Evolutionary conservation across 345 rosid species (phyloP).

Genomic region (Ricinus communis): DNA sequence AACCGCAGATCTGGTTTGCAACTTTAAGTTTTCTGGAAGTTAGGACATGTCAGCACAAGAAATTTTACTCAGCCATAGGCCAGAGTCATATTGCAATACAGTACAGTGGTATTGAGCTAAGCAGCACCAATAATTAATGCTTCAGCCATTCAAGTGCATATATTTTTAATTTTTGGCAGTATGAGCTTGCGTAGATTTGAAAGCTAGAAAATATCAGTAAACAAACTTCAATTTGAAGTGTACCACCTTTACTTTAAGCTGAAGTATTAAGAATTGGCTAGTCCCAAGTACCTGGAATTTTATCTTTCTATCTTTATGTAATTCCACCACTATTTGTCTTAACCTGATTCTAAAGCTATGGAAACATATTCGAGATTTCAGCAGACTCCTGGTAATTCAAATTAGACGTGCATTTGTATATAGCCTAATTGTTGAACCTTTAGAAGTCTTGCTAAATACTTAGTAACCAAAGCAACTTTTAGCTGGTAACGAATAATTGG

Average conservation of each 20-base stretch:
- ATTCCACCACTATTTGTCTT: background rate
- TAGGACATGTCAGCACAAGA: too few species aligned
- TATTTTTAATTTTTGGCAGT: background rate
- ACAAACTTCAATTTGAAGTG: background rate
- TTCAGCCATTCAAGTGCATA: background rate
- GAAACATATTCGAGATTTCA: background rate
- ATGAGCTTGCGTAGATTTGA: background rate
- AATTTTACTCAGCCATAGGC: too few species aligned
- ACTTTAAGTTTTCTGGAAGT: too few species aligned
- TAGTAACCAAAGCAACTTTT: background rate
- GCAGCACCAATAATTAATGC: too few species aligned
- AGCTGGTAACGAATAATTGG: background rate
- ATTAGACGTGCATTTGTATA: background rate
- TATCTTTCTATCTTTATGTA: background rate
- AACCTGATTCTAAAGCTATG: background rate
- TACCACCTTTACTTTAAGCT: background rate
- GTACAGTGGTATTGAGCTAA: too few species aligned
- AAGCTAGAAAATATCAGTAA: background rate
- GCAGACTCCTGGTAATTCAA: background rate
- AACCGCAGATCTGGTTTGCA: too few species aligned
- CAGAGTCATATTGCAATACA: too few species aligned
- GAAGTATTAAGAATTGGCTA: background rate
- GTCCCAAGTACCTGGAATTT: constrained; percentile 5
- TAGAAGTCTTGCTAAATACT: background rate
- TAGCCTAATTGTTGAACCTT: background rate